Conservation (phyloP, 2,329 filamentous ascomycete genomes). For the Pestalotiopsis sp. region DNA sequence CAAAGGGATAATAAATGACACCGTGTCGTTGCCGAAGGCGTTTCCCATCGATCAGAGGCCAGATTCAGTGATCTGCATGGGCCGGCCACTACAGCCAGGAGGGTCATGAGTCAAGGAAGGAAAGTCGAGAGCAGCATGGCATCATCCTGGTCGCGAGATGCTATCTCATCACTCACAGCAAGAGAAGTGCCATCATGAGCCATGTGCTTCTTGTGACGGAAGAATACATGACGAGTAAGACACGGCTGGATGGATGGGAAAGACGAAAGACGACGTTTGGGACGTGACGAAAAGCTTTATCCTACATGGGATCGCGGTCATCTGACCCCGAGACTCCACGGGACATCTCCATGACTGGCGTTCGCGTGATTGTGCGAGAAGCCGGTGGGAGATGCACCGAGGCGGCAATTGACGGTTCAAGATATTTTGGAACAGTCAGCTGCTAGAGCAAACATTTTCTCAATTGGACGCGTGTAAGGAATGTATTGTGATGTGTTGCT, state of each 20-base stretch:
- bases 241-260: background rate
- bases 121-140: background rate
- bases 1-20: background rate
- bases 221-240: background rate
- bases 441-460: background rate
- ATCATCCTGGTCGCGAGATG: background rate
- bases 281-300: background rate
- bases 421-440: background rate
- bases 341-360: background rate
- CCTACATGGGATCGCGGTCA: slow-evolving; percentile 5
- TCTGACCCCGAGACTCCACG: background rate
- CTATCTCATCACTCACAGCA: background rate
- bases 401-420: background rate
- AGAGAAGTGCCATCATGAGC: background rate
- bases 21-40: background rate
- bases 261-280: background rate
- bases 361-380: slow-evolving; percentile 1
- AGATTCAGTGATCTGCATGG: background rate
- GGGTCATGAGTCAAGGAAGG: background rate
- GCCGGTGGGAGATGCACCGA: background rate
- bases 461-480: background rate
- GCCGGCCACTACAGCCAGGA: background rate
- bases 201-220: background rate
- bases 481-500: background rate
- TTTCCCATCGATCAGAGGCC: background rate